phyloP scores from a whole-genome alignment of 495 filamentous ascomycete genomes.

The Aspergillus nanangensis region DNA sequence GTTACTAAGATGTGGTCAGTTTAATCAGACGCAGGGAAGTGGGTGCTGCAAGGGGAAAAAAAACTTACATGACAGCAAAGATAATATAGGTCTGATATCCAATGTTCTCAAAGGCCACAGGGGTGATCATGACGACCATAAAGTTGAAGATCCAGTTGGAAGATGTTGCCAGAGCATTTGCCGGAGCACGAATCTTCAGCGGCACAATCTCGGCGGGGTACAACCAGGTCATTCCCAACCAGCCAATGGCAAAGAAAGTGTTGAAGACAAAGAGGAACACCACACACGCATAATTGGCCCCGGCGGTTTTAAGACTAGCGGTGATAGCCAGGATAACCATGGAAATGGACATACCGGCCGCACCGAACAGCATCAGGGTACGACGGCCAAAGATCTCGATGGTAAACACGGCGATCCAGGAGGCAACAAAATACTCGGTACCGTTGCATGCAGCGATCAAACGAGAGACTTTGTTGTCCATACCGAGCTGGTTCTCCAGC shows the following conservation, averaged over 20 bases:
- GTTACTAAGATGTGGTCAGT: constrained; percentile 43
- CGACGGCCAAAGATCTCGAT: constrained; percentile 67
- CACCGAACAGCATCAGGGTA: constrained; percentile 68
- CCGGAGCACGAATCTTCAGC: constrained; percentile 66
- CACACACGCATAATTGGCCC: constrained; percentile 44
- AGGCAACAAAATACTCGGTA: constrained; percentile 72
- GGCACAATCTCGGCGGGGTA: constrained; percentile 72
- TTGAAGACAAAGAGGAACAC: constrained; percentile 72
- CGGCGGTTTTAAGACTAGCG: constrained; percentile 20
- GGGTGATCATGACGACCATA: constrained; percentile 68
- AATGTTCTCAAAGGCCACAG: constrained; percentile 63
- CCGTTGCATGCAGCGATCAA: constrained; percentile 69
- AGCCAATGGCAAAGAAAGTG: constrained; percentile 72
- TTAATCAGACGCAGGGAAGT: too few relatives aligned
- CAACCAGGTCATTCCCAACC: constrained; percentile 74
- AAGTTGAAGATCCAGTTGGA: constrained; percentile 48
- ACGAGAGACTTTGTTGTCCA: constrained; percentile 53
- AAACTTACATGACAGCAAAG: constrained; percentile 63
- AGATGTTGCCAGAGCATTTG: constrained; percentile 66
- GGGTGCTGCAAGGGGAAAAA: background rate
- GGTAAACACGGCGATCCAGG: constrained; percentile 66
- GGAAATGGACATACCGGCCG: constrained; percentile 60
- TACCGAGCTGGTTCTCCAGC: constrained; percentile 51
- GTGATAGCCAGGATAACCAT: constrained; percentile 64
- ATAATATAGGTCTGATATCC: constrained; percentile 71